Percentiles rank a stretch among this genome's conserved stretches.
Conservation (phyloP, 1,284 basidiomycete genomes). For the Veloporphyrellus conicus region DNA sequence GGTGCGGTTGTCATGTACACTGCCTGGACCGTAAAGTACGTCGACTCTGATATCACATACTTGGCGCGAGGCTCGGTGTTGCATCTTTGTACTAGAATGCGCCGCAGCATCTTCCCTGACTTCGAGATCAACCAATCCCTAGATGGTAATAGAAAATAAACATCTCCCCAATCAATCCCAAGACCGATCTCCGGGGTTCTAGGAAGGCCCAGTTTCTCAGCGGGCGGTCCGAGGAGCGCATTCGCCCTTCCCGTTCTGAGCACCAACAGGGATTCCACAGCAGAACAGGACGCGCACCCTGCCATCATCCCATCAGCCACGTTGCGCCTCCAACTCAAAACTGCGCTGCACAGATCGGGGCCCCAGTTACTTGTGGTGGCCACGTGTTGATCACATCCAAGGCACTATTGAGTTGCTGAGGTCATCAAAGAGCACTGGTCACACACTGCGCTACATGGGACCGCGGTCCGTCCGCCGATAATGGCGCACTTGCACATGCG, state of each 20-base stretch:
- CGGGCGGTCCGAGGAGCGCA: slow-evolving; percentile 7
- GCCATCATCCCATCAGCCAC: slow-evolving; percentile 11
- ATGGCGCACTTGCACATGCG: too few species aligned
- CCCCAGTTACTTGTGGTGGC: neutral
- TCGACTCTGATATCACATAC: too few species aligned
- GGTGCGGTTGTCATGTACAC: too few species aligned
- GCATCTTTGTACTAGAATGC: neutral
- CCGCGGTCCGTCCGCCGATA: neutral
- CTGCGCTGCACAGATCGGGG: neutral
- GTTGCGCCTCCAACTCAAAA: neutral
- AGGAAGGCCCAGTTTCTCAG: neutral
- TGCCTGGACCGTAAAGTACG: too few species aligned
- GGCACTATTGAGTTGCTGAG: neutral
- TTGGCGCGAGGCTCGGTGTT: neutral
- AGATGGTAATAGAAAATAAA: neutral
- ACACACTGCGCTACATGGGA: neutral
- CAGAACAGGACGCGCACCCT: neutral
- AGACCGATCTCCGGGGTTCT: neutral
- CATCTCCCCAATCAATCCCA: neutral
- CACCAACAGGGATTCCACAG: neutral
- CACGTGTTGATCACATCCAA: slow-evolving; percentile 17
- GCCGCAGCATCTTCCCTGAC: neutral
- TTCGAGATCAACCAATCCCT: slow-evolving; percentile 9
- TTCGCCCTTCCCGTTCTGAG: neutral
- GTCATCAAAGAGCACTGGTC: slow-evolving; percentile 7